Base-by-base conservation (phyloP, 2,329 filamentous ascomycete genomes). In the Allantophomopsis lycopodina region DNA sequence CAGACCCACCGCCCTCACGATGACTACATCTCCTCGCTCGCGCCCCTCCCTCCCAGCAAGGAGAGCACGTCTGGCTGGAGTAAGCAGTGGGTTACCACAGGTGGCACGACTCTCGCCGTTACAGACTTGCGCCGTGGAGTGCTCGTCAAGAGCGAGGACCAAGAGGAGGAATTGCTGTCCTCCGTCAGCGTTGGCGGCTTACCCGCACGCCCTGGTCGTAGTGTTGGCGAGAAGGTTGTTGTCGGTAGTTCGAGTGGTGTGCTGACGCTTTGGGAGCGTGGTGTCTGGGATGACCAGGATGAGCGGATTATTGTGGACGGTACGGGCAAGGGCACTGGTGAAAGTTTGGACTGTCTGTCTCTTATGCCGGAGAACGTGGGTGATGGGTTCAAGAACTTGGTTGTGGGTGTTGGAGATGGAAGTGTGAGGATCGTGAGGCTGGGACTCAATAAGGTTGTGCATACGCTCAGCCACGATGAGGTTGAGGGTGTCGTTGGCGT, bases 41-140 rank as follows among this genome's bases (percentile, higher is more conserved):
- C 84, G 1, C 79, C 88, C 1, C 72, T 98, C 1, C 87, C 88
- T 0, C 73, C 88, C 0, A 80, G 82, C 2, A 71, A 79, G 21
- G 76, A 82, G 41, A 91, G 83, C 58, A 94, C 86, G 0, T 89
- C 82, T 14, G 88, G 88, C 5, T 89, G 84, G 57, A 78, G 84
- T 51, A 94, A 94, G 61, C 89, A 96, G 62, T 98, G 87, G 83
- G 73, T 95, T 39, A 91, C 83, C 31, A 95, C 88, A 0, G 91
- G 91, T 28, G 88, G 87, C 35, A 89, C 85, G 2, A 96, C 89
- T 1, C 65, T 98, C 15, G 85, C 87, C 2, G 79, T 95, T 31
- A 94, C 87, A 0, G 91, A 98, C 56, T 66, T 95, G 35, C 76
- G 89, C 17, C 72, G 84, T 36, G 89, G 89, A 12, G 84, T 95